Evolutionary conservation across 2,329 filamentous ascomycete genomes (phyloP).

Genomic region (Plectosphaerella plurivora): DNA sequence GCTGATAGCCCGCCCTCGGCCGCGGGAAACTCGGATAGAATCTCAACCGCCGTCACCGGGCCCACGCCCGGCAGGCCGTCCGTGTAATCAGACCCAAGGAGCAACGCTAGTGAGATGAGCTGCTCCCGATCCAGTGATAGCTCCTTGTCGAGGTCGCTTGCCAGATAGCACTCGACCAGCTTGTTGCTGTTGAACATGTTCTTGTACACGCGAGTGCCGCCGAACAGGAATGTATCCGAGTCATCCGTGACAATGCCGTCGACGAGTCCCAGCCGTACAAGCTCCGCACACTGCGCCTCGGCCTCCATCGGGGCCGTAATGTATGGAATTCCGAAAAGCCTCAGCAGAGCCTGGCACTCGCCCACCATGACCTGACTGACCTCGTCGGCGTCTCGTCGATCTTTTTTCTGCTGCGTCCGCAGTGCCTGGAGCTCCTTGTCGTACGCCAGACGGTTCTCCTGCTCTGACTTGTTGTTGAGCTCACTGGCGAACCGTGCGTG

Average conservation of each 20-base stretch:
- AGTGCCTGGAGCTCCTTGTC: constrained; percentile 83
- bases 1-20: constrained; percentile 52
- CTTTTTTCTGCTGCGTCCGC: constrained; percentile 92
- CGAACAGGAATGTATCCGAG: constrained; percentile 94
- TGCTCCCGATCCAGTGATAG: constrained; percentile 81
- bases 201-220: constrained; percentile 94
- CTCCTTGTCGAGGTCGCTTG: constrained; percentile 79
- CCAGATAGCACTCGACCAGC: constrained; percentile 92
- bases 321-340: constrained; percentile 90
- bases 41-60: constrained; percentile 90
- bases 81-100: constrained; percentile 92
- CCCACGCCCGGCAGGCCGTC: constrained; percentile 88
- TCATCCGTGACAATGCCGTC: constrained; percentile 98
- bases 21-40: constrained; percentile 80
- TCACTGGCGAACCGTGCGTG: constrained; percentile 89
- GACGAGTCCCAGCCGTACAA: constrained; percentile 80
- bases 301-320: constrained; percentile 99
- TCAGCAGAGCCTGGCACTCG: constrained; percentile 87
- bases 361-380: constrained; percentile 94
- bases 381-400: constrained; percentile 92
- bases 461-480: constrained; percentile 70
- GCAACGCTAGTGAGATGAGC: constrained; percentile 83
- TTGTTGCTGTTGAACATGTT: constrained; percentile 99
- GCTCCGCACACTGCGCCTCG: constrained; percentile 92
- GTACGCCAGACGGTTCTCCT: constrained; percentile 72